These are phyloP conservation scores for Beauveria rudraprayagi DNA, from an alignment of 2,329 filamentous ascomycete genomes.

Conservation along the genomic window DNA sequence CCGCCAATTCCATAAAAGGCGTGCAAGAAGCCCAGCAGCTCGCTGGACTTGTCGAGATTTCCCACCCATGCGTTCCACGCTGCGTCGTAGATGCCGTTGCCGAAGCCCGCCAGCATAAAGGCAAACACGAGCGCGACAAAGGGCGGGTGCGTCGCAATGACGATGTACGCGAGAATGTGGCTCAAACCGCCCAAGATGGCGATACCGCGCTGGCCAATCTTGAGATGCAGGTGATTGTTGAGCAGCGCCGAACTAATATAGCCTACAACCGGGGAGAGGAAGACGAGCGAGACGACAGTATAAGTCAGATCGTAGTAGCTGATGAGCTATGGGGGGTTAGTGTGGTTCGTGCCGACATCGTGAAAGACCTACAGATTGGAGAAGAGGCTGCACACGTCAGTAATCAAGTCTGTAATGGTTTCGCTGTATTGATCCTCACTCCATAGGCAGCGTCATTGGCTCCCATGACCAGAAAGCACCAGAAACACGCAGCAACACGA, in stretches of 20 bases:
- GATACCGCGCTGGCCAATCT: conserved; percentile 33
- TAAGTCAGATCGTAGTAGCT: conserved; percentile 34
- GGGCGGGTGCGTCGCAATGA: conserved; percentile 57
- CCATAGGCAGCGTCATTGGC: conserved; percentile 52
- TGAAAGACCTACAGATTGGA: conserved; percentile 38
- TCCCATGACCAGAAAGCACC: conserved; percentile 49
- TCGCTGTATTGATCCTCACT: conserved; percentile 28
- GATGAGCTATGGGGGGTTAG: conserved; percentile 15
- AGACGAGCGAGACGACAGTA: conserved; percentile 34
- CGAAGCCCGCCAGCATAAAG: conserved; percentile 60
- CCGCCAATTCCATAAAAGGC: conserved; percentile 62
- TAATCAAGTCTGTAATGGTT: not conserved
- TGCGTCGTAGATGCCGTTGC: conserved; percentile 56
- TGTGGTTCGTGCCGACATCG: not conserved
- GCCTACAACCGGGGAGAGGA: conserved; percentile 34
- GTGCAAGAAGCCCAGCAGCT: conserved; percentile 61
- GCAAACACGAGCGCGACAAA: conserved; percentile 58
- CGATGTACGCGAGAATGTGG: conserved; percentile 56
- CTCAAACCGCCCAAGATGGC: conserved; percentile 28
- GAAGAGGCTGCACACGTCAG: conserved; percentile 32
- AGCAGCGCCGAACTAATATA: conserved; percentile 33
- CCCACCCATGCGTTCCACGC: conserved; percentile 52
- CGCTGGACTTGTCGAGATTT: conserved; percentile 60
- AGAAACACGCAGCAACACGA: conserved; percentile 46
- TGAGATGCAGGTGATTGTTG: conserved; percentile 30